These are phyloP conservation scores for Synchytrium microbalum DNA, from an alignment of 371 early-diverging fungal genomes.

Conservation along the genomic window DNA sequence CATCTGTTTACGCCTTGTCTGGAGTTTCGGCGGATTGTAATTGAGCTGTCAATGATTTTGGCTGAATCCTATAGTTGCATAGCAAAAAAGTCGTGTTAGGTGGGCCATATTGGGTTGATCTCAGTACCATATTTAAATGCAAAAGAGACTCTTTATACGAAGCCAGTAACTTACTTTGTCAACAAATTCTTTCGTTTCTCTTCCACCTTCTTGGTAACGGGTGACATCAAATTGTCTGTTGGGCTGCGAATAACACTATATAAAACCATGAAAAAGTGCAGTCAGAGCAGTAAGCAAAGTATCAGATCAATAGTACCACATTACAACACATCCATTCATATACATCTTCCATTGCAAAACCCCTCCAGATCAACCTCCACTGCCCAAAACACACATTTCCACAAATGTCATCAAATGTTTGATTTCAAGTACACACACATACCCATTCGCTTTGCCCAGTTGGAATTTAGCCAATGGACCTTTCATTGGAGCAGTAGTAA, in stretches of 20 bases:
- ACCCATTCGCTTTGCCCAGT: not conserved
- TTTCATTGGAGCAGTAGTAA: not conserved
- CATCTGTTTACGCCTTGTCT: too few relatives aligned
- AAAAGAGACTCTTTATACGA: not conserved
- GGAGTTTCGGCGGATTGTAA: too few relatives aligned
- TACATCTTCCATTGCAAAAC: not conserved
- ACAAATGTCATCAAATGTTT: not conserved
- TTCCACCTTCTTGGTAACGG: slow-evolving; percentile 41
- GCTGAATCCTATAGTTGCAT: slow-evolving; percentile 19
- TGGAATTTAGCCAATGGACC: not conserved
- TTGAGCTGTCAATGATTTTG: slow-evolving; percentile 18
- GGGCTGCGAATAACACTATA: slow-evolving; percentile 23
- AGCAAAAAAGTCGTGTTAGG: too few relatives aligned
- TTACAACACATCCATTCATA: not conserved
- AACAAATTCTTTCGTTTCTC: slow-evolving; percentile 35
- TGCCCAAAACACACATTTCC: not conserved
- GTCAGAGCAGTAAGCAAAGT: not conserved
- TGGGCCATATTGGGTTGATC: not conserved
- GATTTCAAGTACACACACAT: not conserved
- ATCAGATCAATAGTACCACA: not conserved
- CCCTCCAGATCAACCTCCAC: not conserved
- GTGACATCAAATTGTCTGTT: slow-evolving; percentile 39
- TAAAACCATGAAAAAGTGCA: not conserved
- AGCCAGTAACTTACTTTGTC: slow-evolving; percentile 18
- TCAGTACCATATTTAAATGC: not conserved